Evolutionary conservation across 768 basidiomycete genomes (phyloP).

Genomic region (Lactifluus hygrophoroides): DNA sequence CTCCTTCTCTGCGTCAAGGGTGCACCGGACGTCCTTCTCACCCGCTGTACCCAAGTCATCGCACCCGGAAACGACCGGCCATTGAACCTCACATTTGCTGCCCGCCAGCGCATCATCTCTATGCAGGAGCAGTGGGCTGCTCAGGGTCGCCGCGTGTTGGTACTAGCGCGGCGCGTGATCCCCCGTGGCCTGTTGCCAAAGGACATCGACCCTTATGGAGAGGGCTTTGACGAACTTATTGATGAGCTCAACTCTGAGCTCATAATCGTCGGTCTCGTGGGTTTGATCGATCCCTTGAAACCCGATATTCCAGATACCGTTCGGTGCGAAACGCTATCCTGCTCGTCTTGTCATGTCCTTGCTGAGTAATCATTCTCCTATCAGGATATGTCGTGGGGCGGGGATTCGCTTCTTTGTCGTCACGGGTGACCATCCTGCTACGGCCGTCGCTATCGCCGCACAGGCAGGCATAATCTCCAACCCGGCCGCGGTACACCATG

Average conservation of each 20-base stretch:
- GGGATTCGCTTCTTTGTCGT: conserved; percentile 60
- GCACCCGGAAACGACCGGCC: conserved; percentile 30
- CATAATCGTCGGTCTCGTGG: conserved; percentile 49
- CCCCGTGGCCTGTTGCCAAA: conserved; percentile 28
- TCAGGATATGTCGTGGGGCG: conserved; percentile 40
- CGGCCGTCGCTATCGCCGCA: conserved; percentile 53
- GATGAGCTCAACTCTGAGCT: conserved; percentile 36
- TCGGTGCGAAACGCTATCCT: background rate
- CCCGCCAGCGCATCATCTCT: conserved; percentile 27
- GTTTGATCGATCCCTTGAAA: conserved; percentile 51
- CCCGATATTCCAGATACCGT: conserved; percentile 46
- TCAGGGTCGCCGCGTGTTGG: conserved; percentile 53
- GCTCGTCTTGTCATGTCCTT: background rate
- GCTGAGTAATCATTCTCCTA: background rate
- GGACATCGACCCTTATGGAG: conserved; percentile 23
- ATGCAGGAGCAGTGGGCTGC: conserved; percentile 42
- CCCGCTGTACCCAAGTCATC: conserved; percentile 34
- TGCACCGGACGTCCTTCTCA: conserved; percentile 44
- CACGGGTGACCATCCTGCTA: conserved; percentile 50
- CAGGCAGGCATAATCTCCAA: conserved; percentile 51
- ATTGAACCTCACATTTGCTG: conserved; percentile 27
- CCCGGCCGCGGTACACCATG: conserved; percentile 28
- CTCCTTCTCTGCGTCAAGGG: conserved; percentile 37
- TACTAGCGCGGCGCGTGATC: conserved; percentile 42
- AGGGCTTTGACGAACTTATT: conserved; percentile 38